Base-by-base conservation (phyloP, 2,329 filamentous ascomycete genomes). In the Phyllosticta ampelicida region DNA sequence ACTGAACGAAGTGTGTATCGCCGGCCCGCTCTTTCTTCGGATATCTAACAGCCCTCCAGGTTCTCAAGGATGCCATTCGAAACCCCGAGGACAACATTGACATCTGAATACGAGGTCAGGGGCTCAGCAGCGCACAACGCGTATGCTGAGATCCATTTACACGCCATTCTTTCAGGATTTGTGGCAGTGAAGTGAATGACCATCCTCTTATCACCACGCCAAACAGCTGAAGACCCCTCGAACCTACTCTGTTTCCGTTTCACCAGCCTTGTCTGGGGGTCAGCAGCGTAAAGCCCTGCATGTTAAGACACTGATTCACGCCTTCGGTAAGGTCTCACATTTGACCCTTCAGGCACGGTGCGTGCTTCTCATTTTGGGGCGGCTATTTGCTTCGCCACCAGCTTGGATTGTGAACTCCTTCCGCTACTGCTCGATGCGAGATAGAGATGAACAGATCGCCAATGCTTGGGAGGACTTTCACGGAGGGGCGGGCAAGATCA, bases 1-100 rank as follows among this genome's bases (percentile, higher is more conserved):
- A 65, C 77, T 92, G 10, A 86, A 90, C 60, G 80, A 85, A 55
- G 87, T 88, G 69, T 62, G 71, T 60, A 26, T 3, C 13, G n/a
- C 18, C n/a, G 13, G 21, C 11, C 1, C 18, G 5, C 23, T 13
- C 6, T 10, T 13, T 54, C 5, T 54, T 20, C 21, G 44, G n/a
- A 30, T 16, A 23, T 23, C 29, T 59, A 53, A 59, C 16, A 21
- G 8, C 16, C 11, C 23, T 13, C 9, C 60, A 73, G 71, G 68
- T 70, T 65, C 67, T 74, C 64, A 67, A 66, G 59, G 65, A 71
- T 52, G 66, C 66, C 20, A 62, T 73, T 13, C 71, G 67, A 58
- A 67, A 73, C 54, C 66, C 67, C 44, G 69, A 73, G 61, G 70
- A 64, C 13, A 44, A 44, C 6, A 16, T 44, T 4, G 36, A 44